phyloP scores from a whole-genome alignment of 2,329 filamentous ascomycete species.

The Xylariaceae sp. region DNA sequence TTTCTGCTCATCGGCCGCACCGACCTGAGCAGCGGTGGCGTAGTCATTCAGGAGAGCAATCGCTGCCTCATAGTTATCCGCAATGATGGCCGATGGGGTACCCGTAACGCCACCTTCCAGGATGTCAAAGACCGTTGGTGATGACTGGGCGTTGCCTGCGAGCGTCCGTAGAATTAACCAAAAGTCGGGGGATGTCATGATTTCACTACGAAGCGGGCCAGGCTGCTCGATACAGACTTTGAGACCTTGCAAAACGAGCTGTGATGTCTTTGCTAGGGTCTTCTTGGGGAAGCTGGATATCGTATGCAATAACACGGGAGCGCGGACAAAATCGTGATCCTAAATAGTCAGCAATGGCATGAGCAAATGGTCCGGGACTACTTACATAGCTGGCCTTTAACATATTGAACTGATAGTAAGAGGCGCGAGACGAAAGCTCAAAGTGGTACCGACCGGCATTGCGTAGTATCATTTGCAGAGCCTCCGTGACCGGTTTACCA shows the following conservation, averaged over 20 bases:
- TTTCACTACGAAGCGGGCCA: slow-evolving; percentile 76
- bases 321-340: slow-evolving; percentile 87
- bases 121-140: slow-evolving; percentile 78
- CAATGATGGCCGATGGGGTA: slow-evolving; percentile 76
- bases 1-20: slow-evolving; percentile 63
- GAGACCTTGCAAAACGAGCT: slow-evolving; percentile 72
- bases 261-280: slow-evolving; percentile 67
- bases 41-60: slow-evolving; percentile 84
- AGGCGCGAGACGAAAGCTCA: slow-evolving; percentile 74
- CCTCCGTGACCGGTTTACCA: slow-evolving; percentile 74
- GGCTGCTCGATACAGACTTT: slow-evolving; percentile 73
- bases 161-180: slow-evolving; percentile 84
- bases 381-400: slow-evolving; percentile 80
- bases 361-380: slow-evolving; percentile 14
- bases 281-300: slow-evolving; percentile 83
- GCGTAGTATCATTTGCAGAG: slow-evolving; percentile 74
- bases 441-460: slow-evolving; percentile 75
- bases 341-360: slow-evolving; percentile 36
- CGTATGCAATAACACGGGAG: slow-evolving; percentile 83
- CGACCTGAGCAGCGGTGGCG: slow-evolving; percentile 73
- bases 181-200: slow-evolving; percentile 95
- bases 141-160: slow-evolving; percentile 62
- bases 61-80: slow-evolving; percentile 91
- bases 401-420: slow-evolving; percentile 80
- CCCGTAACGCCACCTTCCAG: slow-evolving; percentile 70